Evolutionary conservation across 352 stramenopile genomes (phyloP).

Genomic region (Phytophthora hybrid): DNA sequence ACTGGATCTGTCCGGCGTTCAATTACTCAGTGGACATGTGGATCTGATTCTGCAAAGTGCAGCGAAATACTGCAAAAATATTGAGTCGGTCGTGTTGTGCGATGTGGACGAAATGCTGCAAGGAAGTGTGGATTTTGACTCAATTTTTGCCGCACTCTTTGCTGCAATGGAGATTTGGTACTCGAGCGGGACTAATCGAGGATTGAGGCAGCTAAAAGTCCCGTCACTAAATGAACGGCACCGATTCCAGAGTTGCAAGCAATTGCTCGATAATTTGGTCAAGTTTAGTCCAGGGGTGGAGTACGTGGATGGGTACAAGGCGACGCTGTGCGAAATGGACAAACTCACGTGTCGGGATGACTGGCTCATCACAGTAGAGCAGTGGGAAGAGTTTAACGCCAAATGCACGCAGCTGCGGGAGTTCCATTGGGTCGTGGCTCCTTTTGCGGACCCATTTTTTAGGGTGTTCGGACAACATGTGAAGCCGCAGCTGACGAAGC

Average conservation of each 20-base stretch:
- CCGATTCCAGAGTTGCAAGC: slow-evolving; percentile 24
- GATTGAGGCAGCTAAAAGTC: slow-evolving; percentile 43
- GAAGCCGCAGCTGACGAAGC: slow-evolving; percentile 43
- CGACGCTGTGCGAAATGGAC: slow-evolving; percentile 44
- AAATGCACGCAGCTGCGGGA: slow-evolving; percentile 43
- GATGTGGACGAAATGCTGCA: slow-evolving; percentile 17
- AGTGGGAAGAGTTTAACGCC: slow-evolving; percentile 50
- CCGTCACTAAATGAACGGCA: slow-evolving; percentile 27
- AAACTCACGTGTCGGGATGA: slow-evolving; percentile 39
- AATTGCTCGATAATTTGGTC: slow-evolving; percentile 40
- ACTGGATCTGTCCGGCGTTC: slow-evolving; percentile 42
- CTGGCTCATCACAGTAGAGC: slow-evolving; percentile 35
- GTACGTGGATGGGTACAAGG: slow-evolving; percentile 50
- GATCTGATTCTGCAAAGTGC: slow-evolving; percentile 32
- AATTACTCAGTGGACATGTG: slow-evolving; percentile 34
- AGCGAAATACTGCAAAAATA: slow-evolving; percentile 37
- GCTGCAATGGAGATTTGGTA: slow-evolving; percentile 39
- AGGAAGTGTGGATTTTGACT: slow-evolving; percentile 20
- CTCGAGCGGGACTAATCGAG: slow-evolving; percentile 13
- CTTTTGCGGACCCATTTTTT: slow-evolving; percentile 54
- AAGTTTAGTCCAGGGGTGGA: slow-evolving; percentile 41
- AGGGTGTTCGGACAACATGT: slow-evolving; percentile 41
- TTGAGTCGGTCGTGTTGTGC: slow-evolving; percentile 35
- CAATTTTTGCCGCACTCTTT: slow-evolving; percentile 39
- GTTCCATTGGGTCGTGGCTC: slow-evolving; percentile 53